Conservation (phyloP, 2,329 filamentous ascomycete species). For the Aspergillus glaucus region DNA sequence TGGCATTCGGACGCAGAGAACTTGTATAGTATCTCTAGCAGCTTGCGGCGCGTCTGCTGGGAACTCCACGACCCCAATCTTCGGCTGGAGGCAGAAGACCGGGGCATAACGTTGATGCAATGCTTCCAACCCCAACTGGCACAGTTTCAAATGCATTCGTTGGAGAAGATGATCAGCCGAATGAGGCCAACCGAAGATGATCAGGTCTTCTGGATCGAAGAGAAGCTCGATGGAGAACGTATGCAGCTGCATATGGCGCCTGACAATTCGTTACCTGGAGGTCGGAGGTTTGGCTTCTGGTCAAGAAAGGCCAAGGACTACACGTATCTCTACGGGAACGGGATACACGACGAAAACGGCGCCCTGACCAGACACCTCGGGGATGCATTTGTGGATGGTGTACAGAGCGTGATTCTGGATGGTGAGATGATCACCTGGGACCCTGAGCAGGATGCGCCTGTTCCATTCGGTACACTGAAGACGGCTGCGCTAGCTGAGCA, state of each 20-base stretch:
- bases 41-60: conserved; percentile 87
- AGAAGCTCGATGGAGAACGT: conserved; percentile 92
- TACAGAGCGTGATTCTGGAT: conserved; percentile 83
- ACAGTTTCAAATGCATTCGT: conserved; percentile 78
- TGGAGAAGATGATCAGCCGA: conserved; percentile 69
- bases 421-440: conserved; percentile 99
- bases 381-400: conserved; percentile 67
- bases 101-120: conserved; percentile 76
- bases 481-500: conserved; percentile 78
- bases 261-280: conserved; percentile 62
- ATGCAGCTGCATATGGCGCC: conserved; percentile 92
- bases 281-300: conserved; percentile 77
- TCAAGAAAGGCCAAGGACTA: conserved; percentile 96
- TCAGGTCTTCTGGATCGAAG: conserved; percentile 87
- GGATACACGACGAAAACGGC: conserved; percentile 66
- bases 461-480: conserved; percentile 88
- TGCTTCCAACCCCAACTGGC: conserved; percentile 96
- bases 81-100: conserved; percentile 67
- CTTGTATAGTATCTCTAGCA: conserved; percentile 86
- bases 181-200: conserved; percentile 64
- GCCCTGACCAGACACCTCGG: conserved; percentile 75
- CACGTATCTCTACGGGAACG: conserved; percentile 81
- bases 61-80: conserved; percentile 70
- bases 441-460: conserved; percentile 72
- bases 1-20: conserved; percentile 75